A percentile compares a stretch with the other conserved stretches of the same genome.
phyloP scores from a whole-genome alignment of 768 basidiomycete species.

The Mycena crocata region DNA sequence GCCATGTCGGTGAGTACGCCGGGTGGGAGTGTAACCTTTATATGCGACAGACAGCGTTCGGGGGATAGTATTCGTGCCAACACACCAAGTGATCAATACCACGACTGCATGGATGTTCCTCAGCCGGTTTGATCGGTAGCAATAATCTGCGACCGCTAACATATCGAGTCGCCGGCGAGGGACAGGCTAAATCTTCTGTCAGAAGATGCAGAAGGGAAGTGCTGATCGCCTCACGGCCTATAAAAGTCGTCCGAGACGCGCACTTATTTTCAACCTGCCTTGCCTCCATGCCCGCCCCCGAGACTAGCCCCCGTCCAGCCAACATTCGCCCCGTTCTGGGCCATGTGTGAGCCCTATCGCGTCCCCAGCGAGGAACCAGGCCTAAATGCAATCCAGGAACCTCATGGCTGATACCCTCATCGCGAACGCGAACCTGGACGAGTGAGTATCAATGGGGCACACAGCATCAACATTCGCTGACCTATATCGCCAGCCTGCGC shows the following conservation, averaged over 20 bases:
- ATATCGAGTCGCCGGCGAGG: background rate
- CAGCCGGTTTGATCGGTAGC: conserved; percentile 26
- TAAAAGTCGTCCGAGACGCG: conserved; percentile 16
- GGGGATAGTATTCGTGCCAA: background rate
- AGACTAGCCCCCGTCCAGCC: conserved; percentile 1
- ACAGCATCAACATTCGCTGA: no score
- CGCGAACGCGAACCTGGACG: conserved; percentile 32
- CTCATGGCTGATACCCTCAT: conserved; percentile 36
- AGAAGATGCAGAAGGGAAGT: conserved; percentile 11
- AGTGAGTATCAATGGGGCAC: conserved; percentile 5
- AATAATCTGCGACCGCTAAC: conserved; percentile 25
- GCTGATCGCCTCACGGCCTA: conserved; percentile 19
- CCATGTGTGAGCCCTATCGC: conserved; percentile 18
- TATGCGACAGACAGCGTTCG: no score
- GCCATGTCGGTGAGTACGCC: no score
- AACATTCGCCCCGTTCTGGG: conserved; percentile 26
- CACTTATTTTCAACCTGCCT: background rate
- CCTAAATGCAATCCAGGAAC: conserved; percentile 5
- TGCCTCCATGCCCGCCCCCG: conserved; percentile 24
- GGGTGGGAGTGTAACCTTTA: no score
- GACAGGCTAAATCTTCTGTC: conserved; percentile 10
- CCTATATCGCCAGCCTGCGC: conserved; percentile 17
- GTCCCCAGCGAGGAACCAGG: background rate
- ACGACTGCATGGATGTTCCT: no score
- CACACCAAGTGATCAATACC: conserved; percentile 5